Conservation (phyloP, 2,329 filamentous ascomycete genomes). For the Penicillium sp. region DNA sequence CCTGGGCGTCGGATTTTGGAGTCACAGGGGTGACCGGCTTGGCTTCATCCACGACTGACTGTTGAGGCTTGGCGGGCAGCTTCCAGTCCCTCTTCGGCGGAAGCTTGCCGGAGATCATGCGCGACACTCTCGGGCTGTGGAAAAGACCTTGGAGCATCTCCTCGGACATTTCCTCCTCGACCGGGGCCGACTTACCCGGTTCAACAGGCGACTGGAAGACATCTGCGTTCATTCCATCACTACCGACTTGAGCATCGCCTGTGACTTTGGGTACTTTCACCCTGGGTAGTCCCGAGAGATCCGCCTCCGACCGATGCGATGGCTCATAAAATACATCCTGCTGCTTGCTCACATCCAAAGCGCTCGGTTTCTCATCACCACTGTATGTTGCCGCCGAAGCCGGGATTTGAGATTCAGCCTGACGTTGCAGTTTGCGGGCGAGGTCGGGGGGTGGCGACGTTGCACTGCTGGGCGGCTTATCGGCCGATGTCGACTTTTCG, state of each 20-base stretch:
- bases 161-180: constrained; percentile 52
- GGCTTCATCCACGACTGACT: neutral
- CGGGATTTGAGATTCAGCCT: constrained; percentile 54
- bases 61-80: constrained; percentile 1
- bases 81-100: constrained; percentile 18
- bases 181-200: constrained; percentile 25
- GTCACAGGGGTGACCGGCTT: neutral
- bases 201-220: constrained; percentile 48
- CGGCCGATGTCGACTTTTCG: constrained; percentile 21
- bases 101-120: constrained; percentile 51
- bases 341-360: constrained; percentile 50
- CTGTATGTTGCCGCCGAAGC: constrained; percentile 46
- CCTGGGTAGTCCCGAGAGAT: constrained; percentile 53
- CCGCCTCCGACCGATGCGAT: constrained; percentile 46
- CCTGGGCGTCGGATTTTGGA: constrained; percentile 29
- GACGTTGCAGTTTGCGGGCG: constrained; percentile 47
- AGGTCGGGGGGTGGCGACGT: constrained; percentile 39
- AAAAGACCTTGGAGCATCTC: constrained; percentile 62
- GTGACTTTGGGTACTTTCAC: constrained; percentile 55
- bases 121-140: constrained; percentile 57
- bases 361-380: constrained; percentile 25
- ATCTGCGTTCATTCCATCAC: constrained; percentile 53
- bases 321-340: constrained; percentile 58
- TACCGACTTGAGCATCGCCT: constrained; percentile 46
- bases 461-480: constrained; percentile 16